Evolutionary conservation across 2,329 filamentous ascomycete species (phyloP).

Genomic region (Lachnellula occidentalis): DNA sequence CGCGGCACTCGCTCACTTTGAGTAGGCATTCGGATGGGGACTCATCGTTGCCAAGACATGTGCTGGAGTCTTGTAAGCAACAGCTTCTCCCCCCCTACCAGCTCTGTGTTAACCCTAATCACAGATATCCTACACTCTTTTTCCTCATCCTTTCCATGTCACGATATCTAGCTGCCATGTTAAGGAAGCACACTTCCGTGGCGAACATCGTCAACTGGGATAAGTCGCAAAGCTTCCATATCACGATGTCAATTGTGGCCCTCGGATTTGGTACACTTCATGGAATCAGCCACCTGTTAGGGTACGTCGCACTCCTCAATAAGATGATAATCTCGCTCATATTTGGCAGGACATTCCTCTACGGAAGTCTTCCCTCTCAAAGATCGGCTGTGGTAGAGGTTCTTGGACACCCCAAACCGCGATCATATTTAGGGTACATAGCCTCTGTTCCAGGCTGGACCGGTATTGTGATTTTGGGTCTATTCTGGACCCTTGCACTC

Average conservation of each 20-base stretch:
- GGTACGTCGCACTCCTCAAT: slow-evolving; percentile 20
- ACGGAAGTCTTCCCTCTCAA: slow-evolving; percentile 40
- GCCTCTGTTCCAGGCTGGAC: slow-evolving; percentile 43
- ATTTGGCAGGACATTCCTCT: slow-evolving; percentile 38
- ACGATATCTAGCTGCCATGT: slow-evolving; percentile 47
- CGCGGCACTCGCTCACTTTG: neutral
- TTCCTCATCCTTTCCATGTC: slow-evolving; percentile 55
- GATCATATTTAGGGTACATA: slow-evolving; percentile 42
- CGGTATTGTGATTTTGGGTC: slow-evolving; percentile 42
- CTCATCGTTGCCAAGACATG: slow-evolving; percentile 49
- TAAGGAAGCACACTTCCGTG: slow-evolving; percentile 46
- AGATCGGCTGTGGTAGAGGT: slow-evolving; percentile 37
- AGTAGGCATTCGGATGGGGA: slow-evolving; percentile 46
- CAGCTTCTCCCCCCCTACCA: too few species aligned
- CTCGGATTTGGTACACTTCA: slow-evolving; percentile 47
- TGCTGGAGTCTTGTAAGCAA: slow-evolving; percentile 45
- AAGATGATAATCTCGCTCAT: neutral
- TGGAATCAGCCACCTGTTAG: slow-evolving; percentile 48
- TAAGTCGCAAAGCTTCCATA: slow-evolving; percentile 49
- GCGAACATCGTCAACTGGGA: slow-evolving; percentile 53
- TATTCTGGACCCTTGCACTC: slow-evolving; percentile 45
- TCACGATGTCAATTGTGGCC: slow-evolving; percentile 47
- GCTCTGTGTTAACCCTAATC: neutral
- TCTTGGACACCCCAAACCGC: slow-evolving; percentile 35
- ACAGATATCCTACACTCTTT: slow-evolving; percentile 45